A percentile compares a stretch with the other conserved stretches of the same genome.
These are phyloP conservation scores for Yamadazyma oceani DNA, from an alignment of 1,139 yeast genomes.

Conservation along the genomic window DNA sequence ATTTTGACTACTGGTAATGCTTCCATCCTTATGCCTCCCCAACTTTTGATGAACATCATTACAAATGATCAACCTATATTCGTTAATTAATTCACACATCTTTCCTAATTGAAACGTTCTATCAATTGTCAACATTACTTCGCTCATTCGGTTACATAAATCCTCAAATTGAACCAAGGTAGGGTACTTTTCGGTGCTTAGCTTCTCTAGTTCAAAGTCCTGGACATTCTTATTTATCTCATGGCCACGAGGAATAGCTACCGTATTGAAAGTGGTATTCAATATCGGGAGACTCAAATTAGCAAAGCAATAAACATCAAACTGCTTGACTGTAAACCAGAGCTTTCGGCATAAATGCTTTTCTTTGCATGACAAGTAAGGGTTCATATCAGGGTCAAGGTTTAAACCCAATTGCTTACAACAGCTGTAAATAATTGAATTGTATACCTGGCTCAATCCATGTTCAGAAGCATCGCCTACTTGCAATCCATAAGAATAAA, in stretches of 20 bases:
- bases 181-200: not conserved
- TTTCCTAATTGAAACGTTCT: not conserved
- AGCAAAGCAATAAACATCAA: not conserved
- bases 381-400: slow-evolving; percentile 1
- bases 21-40: not conserved
- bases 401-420: not conserved
- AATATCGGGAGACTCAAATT: not conserved
- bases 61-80: not conserved
- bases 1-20: not conserved
- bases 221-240: not conserved
- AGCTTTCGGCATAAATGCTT: slow-evolving; percentile 1
- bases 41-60: not conserved
- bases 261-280: not conserved
- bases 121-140: not conserved
- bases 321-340: not conserved
- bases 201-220: not conserved
- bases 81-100: not conserved
- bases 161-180: not conserved
- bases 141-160: not conserved
- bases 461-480: not conserved
- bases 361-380: not conserved
- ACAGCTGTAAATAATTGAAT: not conserved
- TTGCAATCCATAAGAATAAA: not conserved
- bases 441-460: not conserved
- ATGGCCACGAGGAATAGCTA: not conserved